Base-by-base conservation (phyloP, 495 filamentous ascomycete genomes). In the Penicillium soppii region DNA sequence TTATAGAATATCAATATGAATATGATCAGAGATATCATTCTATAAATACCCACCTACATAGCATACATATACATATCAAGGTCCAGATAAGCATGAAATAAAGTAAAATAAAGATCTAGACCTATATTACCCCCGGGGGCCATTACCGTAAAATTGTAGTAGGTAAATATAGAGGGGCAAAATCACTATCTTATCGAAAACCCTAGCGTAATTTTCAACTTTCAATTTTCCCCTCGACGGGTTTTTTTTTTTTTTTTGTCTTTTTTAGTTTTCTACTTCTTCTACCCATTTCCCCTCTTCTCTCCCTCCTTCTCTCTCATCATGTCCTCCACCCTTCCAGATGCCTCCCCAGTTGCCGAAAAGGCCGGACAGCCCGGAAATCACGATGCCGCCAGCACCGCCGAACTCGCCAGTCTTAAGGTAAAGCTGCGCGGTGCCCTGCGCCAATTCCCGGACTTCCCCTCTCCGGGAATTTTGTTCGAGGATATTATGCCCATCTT, bases 401-500 rank as follows among this genome's bases (percentile, higher is more conserved):
- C 87, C 87, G 81, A 92, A 91, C 86, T 94, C 89, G 75, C 90
- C 90, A 73, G 83, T 91, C 84, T 90, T 87, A 90, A 90, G 82
- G 82, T 90, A 87, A 88, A 67, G 54, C 80, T 90, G 56, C 78
- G 74, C 50, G 55, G 59, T 21, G 78, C 82, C 26, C 75, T 90
- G 41, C 81, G 83, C 56, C 86, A 88, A 71, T 96, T 88, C 75
- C 87, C 88, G 51, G 91, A 99, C 79, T 97, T 99, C 75, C 95
- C 95, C 27, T 85, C 87, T 42, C 87, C 88, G 5, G 95, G 95
- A 67, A 91, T 99, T 66, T 80, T 95, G 48, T 99, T 99, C 73
- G 90, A 97, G 80, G 95, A 99, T 72, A 97, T 99, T 74, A 84
- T 99, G 52, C 95, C 94, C 26, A 86, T 99, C 58, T 99, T 99